Percentiles rank a stretch among this genome's conserved stretches.
Conservation (phyloP, 768 basidiomycete species). For the Naematelia encephala region DNA sequence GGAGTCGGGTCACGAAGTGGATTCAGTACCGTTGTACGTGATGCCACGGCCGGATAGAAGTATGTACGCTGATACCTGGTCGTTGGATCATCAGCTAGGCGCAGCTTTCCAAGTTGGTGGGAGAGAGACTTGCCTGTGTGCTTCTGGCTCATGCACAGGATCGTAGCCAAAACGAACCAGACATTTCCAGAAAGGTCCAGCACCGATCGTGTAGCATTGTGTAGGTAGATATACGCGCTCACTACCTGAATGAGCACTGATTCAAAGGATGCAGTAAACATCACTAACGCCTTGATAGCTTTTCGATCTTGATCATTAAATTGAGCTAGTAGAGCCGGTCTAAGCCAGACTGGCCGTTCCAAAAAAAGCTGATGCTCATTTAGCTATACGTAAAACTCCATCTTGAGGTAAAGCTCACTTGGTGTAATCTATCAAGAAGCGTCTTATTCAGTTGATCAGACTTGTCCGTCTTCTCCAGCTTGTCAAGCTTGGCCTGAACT, state of each 20-base stretch:
- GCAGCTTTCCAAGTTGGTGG: not conserved
- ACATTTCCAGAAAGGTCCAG: conserved; percentile 91
- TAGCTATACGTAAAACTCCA: not conserved
- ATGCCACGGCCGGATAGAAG: conserved; percentile 66
- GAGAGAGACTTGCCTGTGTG: conserved; percentile 66
- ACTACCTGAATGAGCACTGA: conserved; percentile 56
- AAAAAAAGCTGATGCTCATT: conserved; percentile 54
- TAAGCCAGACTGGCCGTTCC: conserved; percentile 81
- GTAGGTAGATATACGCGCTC: conserved; percentile 70
- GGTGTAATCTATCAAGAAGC: conserved; percentile 50
- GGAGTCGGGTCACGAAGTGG: conserved; percentile 25
- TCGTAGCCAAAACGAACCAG: conserved; percentile 84
- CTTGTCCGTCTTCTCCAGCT: conserved; percentile 58
- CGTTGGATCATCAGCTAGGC: not conserved
- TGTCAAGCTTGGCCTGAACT: conserved; percentile 62
- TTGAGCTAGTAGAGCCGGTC: conserved; percentile 79
- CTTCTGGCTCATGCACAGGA: conserved; percentile 68
- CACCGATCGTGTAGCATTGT: conserved; percentile 82
- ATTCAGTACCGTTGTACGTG: not conserved
- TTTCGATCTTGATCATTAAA: conserved; percentile 65
- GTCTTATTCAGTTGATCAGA: conserved; percentile 61
- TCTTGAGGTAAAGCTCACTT: conserved; percentile 29
- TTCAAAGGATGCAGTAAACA: not conserved
- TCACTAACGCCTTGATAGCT: conserved; percentile 69
- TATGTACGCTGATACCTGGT: conserved; percentile 84